Evolutionary conservation across 331 rosid species (phyloP), one percentile per base, ranked within the genome.

Genomic region (Saraca asoca): DNA sequence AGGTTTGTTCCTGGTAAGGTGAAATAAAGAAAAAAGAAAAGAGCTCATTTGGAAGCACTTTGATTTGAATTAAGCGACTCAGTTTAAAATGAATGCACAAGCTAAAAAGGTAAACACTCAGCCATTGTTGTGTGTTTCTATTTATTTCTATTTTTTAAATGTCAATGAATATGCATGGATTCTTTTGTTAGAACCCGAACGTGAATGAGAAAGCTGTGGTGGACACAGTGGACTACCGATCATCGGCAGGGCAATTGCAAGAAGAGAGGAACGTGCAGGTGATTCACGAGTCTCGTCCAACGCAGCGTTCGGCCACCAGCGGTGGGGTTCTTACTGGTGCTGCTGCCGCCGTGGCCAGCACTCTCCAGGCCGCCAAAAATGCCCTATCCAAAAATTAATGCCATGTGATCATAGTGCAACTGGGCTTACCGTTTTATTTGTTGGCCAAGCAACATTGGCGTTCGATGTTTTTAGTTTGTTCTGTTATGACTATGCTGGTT

Each of bases 61-160:
- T 5, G 9, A 37, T 37, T 8, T 37, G 41, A 37, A 5, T 37
- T 37, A 5, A 45, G 6, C 5, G 11, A 34, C 50, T 58, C 39
- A 1, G 3, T 35, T 45, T 35, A 78, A 78, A 43, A 85, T 82
- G 95, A 82, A 83, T 24, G 61, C 79, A 66, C 79, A 79, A 48
- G 41, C 15, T 1, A 43, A 51, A 39, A 10, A 49, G 82, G 78
- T 68, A 51, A 45, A 49, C 17, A 14, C 8, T 9, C 10, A 12
- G 6, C 53, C 20, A 41, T 48, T 42, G 8, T 55, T 24, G 24
- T 51, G 1, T 34, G 1, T 2, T 13, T 0, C 31, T 24, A 24
- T 24, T 24, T 24, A 1, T 15, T 59, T 14, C 14, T 44, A 16
- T 7, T 33, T 43, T 42, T 45, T 68, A 18, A 33, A 56, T 33